Evolutionary conservation across 2,329 filamentous ascomycete genomes (phyloP).

Genomic region (Aspergillus ibericus): DNA sequence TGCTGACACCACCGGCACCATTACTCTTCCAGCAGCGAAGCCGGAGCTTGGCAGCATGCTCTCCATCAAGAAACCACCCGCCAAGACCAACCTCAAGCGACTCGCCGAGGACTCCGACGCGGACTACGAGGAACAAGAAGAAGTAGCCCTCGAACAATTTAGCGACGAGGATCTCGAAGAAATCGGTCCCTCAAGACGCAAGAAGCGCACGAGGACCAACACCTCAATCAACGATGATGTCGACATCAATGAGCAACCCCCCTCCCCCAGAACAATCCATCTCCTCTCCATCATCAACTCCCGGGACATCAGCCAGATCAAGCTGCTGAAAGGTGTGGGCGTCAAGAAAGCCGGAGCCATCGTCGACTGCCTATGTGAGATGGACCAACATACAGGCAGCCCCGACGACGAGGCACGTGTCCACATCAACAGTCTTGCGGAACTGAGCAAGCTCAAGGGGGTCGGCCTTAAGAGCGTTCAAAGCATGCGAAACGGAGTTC

Average conservation of each 20-base stretch:
- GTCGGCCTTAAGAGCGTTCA: conserved; percentile 49
- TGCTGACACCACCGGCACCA: conserved; percentile 13
- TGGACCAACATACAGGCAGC: conserved; percentile 32
- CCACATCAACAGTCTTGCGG: conserved; percentile 39
- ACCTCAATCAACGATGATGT: conserved; percentile 18
- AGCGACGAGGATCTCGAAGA: conserved; percentile 33
- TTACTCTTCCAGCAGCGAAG: conserved; percentile 22
- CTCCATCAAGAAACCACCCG: conserved; percentile 31
- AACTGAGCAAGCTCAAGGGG: conserved; percentile 46
- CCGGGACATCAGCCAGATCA: conserved; percentile 47
- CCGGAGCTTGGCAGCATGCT: conserved; percentile 34
- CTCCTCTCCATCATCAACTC: conserved; percentile 50
- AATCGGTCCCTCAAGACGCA: conserved; percentile 24
- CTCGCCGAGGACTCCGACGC: conserved; percentile 33
- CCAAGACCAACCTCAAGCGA: conserved; percentile 26
- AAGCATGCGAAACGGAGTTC: conserved; percentile 48
- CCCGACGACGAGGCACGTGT: conserved; percentile 26
- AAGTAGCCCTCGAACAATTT: conserved; percentile 22
- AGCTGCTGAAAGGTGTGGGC: conserved; percentile 48
- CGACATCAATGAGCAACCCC: conserved; percentile 22
- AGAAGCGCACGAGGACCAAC: conserved; percentile 31
- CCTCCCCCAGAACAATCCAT: conserved; percentile 45
- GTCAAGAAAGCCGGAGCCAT: conserved; percentile 51
- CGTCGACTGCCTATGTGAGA: conserved; percentile 48
- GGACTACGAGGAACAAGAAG: conserved; percentile 30